phyloP scores from a whole-genome alignment of 345 rosid genomes.

The Euphorbia peplus region DNA sequence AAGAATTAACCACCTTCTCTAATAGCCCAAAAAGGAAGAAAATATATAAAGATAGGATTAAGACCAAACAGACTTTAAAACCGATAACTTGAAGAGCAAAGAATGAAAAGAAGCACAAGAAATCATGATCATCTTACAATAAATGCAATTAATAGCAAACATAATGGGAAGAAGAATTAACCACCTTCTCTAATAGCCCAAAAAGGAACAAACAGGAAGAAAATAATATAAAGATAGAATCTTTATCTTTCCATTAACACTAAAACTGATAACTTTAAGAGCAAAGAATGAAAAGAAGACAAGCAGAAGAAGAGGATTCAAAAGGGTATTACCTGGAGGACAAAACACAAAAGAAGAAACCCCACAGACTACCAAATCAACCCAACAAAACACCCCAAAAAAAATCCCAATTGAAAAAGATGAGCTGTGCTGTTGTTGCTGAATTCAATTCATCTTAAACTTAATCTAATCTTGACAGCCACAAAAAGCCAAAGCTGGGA shows the following conservation, averaged over 20 bases:
- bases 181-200: conserved; percentile 8
- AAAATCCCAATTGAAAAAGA: conserved; percentile 34
- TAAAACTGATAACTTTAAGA: no score
- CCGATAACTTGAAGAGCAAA: conserved; percentile 29
- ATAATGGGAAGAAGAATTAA: no score
- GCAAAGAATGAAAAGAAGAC: conserved; percentile 23
- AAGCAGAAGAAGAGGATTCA: background rate
- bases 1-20: no score
- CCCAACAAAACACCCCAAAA: conserved; percentile 31
- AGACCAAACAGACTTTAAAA: no score
- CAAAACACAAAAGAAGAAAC: conserved; percentile 28
- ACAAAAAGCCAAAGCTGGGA: conserved; percentile 43
- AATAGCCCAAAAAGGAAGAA: conserved; percentile 8
- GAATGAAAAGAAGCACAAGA: conserved; percentile 15
- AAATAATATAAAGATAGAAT: conserved; percentile 7
- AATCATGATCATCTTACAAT: no score
- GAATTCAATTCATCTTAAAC: no score
- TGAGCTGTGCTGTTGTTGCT: conserved; percentile 54
- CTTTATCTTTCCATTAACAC: background rate
- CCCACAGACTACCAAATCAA: conserved; percentile 36
- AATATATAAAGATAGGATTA: conserved; percentile 5
- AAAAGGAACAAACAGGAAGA: conserved; percentile 10
- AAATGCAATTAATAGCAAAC: no score
- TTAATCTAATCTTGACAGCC: conserved; percentile 37
- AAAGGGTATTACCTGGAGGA: conserved; percentile 12